phyloP scores from a whole-genome alignment of 2,329 filamentous ascomycete species.

The Pestalotiopsis sp. region DNA sequence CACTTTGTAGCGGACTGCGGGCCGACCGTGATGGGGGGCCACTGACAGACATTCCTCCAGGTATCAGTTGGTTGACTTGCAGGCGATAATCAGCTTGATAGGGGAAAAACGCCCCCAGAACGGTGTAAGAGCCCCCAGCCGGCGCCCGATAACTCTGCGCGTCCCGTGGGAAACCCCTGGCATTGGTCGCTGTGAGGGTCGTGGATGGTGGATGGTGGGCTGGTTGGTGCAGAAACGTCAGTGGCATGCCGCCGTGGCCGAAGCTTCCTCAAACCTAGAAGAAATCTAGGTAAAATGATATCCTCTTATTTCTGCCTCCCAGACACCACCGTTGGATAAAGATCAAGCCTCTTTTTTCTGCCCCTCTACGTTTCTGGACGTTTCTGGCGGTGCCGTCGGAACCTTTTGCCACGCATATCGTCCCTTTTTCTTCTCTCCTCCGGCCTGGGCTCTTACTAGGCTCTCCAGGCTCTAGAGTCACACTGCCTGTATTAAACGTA shows the following conservation, averaged over 20 bases:
- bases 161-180: neutral
- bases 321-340: neutral
- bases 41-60: neutral
- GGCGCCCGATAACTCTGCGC: neutral
- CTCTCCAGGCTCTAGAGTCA: neutral
- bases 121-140: no score
- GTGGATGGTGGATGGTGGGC: neutral
- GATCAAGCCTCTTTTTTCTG: no score
- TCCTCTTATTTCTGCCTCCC: neutral
- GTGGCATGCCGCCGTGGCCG: neutral
- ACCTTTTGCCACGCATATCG: no score
- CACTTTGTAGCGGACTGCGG: neutral
- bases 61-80: neutral
- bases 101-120: neutral
- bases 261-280: neutral
- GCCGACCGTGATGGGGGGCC: neutral
- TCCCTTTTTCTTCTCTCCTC: neutral
- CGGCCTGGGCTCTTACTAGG: neutral
- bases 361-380: no score
- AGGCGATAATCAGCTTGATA: neutral
- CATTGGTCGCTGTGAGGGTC: neutral
- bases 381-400: no score
- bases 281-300: neutral
- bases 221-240: neutral
- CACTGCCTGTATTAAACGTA: neutral